Conservation (phyloP, 2,329 filamentous ascomycete species). For the Massarina eburnea region DNA sequence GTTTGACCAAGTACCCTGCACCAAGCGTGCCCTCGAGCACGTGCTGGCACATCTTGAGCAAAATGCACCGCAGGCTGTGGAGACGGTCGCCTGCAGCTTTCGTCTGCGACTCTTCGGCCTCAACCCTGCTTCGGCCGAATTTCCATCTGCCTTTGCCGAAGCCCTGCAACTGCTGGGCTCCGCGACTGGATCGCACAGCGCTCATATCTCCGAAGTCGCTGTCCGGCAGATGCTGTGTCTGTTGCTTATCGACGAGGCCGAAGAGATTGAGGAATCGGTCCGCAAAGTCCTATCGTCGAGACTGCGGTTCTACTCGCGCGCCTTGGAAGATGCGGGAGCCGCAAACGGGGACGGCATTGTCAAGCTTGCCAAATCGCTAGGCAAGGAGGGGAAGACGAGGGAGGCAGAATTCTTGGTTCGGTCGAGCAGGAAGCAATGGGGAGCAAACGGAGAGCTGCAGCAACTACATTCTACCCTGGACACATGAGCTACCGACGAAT, state of each 20-base stretch:
- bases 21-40: constrained; percentile 69
- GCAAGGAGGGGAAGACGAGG: constrained; percentile 26
- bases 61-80: constrained; percentile 55
- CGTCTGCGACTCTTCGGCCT: constrained; percentile 70
- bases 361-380: constrained; percentile 22
- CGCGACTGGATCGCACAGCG: constrained; percentile 39
- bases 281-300: constrained; percentile 53
- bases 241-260: constrained; percentile 39
- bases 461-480: constrained; percentile 24
- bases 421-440: constrained; percentile 31
- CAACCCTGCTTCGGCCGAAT: constrained; percentile 64
- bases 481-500: constrained; percentile 15
- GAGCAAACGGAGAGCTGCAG: constrained; percentile 30
- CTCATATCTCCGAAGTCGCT: constrained; percentile 49
- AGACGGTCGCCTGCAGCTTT: constrained; percentile 70
- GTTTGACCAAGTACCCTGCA: constrained; percentile 68
- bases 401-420: constrained; percentile 31
- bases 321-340: constrained; percentile 24
- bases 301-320: constrained; percentile 40
- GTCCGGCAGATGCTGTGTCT: constrained; percentile 52
- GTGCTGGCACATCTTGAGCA: constrained; percentile 67
- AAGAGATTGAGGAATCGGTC: constrained; percentile 56
- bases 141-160: constrained; percentile 70
- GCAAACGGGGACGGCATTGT: constrained; percentile 27
- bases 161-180: constrained; percentile 65